Percentiles rank a stretch among this genome's conserved stretches.
Evolutionary conservation across 2,329 filamentous ascomycete species (phyloP).

Genomic region (Epichloe hybrida): DNA sequence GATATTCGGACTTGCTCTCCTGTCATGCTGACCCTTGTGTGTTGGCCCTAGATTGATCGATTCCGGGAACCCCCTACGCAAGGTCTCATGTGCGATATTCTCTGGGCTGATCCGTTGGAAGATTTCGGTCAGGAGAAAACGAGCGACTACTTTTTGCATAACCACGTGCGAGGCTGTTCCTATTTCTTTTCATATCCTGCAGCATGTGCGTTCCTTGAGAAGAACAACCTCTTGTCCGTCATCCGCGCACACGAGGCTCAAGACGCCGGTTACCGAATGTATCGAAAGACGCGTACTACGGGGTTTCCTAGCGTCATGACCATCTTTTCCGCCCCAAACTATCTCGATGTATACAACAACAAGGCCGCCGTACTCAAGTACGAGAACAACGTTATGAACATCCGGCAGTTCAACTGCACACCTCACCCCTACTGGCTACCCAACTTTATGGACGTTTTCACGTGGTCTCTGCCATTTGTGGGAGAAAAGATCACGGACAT

Average conservation of each 20-base stretch:
- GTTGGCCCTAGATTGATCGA: conserved; percentile 62
- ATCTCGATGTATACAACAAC: conserved; percentile 99
- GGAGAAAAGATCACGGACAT: conserved; percentile 99
- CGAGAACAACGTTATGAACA: conserved; percentile 99
- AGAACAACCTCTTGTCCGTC: conserved; percentile 94
- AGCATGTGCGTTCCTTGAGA: conserved; percentile 93
- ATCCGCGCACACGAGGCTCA: conserved; percentile 97
- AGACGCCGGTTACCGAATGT: conserved; percentile 98
- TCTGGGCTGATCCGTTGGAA: conserved; percentile 95
- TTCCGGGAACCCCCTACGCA: conserved; percentile 97
- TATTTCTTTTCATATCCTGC: conserved; percentile 99
- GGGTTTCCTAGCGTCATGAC: conserved; percentile 99
- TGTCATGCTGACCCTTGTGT: neutral
- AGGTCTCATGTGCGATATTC: conserved; percentile 96
- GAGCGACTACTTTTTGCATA: conserved; percentile 93
- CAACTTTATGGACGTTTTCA: conserved; percentile 99
- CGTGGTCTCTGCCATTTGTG: conserved; percentile 98
- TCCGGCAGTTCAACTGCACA: conserved; percentile 98
- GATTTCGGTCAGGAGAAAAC: conserved; percentile 99
- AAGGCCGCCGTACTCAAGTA: conserved; percentile 98
- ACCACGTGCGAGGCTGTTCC: conserved; percentile 94
- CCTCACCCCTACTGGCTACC: conserved; percentile 98
- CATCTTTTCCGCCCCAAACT: conserved; percentile 98
- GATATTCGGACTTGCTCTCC: no score
- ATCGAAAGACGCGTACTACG: conserved; percentile 93